Conservation (phyloP, 768 basidiomycete species). For the Amanita rimosa region DNA sequence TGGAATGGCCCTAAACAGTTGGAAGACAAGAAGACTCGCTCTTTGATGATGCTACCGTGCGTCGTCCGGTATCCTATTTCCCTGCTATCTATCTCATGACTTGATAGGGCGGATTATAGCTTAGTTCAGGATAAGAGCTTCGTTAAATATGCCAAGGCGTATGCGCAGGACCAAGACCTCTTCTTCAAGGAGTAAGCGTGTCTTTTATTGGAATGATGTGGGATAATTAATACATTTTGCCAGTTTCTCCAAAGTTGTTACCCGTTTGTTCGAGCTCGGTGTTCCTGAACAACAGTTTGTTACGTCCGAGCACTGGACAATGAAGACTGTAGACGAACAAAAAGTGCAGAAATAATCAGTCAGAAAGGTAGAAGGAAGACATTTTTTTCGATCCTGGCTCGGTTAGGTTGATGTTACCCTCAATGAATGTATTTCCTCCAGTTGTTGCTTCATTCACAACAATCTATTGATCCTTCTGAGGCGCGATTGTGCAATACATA, state of each 20-base stretch:
- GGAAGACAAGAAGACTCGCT: slow-evolving; percentile 81
- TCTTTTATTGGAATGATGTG: not conserved
- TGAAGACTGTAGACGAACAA: slow-evolving; percentile 49
- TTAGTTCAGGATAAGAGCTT: slow-evolving; percentile 86
- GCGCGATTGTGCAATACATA: not conserved
- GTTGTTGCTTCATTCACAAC: not conserved
- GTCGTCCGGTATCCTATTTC: slow-evolving; percentile 18
- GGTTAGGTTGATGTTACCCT: not conserved
- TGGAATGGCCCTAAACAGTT: slow-evolving; percentile 92
- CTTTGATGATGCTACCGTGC: slow-evolving; percentile 94
- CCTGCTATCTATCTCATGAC: not conserved
- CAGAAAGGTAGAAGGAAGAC: not conserved
- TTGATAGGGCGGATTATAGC: slow-evolving; percentile 70
- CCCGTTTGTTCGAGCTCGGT: slow-evolving; percentile 85
- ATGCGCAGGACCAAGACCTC: slow-evolving; percentile 72
- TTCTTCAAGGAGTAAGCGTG: slow-evolving; percentile 86
- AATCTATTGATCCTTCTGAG: not conserved
- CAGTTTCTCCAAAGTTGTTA: slow-evolving; percentile 76
- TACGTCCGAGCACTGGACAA: slow-evolving; percentile 59
- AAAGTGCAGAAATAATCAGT: slow-evolving; percentile 2
- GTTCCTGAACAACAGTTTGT: slow-evolving; percentile 77
- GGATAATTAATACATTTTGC: not conserved
- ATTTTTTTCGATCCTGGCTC: too few relatives aligned
- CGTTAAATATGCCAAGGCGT: slow-evolving; percentile 79
- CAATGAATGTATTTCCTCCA: not conserved